A percentile compares a stretch with the other conserved stretches of the same genome.
phyloP scores from a whole-genome alignment of 208 protist species.

The Wallacemonas sp. region DNA sequence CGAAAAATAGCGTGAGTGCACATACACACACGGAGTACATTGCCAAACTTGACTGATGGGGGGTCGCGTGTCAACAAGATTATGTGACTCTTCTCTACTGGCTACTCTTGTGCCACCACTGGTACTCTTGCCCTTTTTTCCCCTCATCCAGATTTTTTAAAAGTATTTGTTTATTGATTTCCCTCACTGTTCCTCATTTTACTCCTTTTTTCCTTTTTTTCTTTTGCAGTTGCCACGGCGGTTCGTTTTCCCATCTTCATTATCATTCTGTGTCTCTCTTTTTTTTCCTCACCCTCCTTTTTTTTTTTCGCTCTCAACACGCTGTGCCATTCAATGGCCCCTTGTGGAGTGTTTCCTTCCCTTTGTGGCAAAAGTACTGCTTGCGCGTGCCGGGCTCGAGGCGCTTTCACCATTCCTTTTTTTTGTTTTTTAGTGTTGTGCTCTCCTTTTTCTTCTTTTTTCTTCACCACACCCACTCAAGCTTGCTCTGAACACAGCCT shows the following conservation, averaged over 20 bases:
- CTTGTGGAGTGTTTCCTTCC: no score
- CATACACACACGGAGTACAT: no score
- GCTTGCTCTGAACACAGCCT: no score
- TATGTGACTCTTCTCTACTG: neutral
- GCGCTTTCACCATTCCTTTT: neutral
- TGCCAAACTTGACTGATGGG: no score
- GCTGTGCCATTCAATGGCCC: no score
- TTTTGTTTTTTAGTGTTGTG: constrained; percentile 7
- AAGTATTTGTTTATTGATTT: neutral
- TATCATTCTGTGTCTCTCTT: neutral
- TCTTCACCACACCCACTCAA: no score
- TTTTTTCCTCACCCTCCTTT: constrained; percentile 10
- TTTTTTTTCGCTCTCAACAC: no score
- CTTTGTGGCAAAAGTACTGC: constrained; percentile 1
- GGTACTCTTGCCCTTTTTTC: constrained; percentile 5
- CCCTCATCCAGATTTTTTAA: neutral
- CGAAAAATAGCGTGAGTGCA: no score
- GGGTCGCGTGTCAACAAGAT: no score
- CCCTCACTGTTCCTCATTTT: constrained; percentile 1
- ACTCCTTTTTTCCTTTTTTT: constrained; percentile 14
- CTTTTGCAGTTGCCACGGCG: neutral
- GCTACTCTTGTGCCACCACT: no score
- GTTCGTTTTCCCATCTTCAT: constrained; percentile 1
- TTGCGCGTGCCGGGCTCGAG: neutral
- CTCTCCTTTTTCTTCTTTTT: constrained; percentile 6